A percentile compares a stretch with the other conserved stretches of the same genome.
Evolutionary conservation across 2,329 filamentous ascomycete genomes (phyloP).

Genomic region (Epichloe sp.): DNA sequence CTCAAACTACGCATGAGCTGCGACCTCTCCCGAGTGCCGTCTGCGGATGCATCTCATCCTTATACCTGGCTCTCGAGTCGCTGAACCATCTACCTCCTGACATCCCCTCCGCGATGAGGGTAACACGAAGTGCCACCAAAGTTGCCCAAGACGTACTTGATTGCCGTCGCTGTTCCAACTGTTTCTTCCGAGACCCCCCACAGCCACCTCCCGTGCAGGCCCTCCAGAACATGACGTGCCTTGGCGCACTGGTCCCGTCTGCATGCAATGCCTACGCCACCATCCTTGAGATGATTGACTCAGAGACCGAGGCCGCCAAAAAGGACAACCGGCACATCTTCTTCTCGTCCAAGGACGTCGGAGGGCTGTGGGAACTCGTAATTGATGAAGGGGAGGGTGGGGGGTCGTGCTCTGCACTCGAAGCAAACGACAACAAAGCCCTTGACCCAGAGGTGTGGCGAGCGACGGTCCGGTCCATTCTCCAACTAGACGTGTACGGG

Average conservation of each 20-base stretch:
- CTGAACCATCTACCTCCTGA: conserved; percentile 33
- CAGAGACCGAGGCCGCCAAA: conserved; percentile 32
- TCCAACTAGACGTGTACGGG: conserved; percentile 46
- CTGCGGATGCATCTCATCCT: conserved; percentile 35
- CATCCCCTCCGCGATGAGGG: conserved; percentile 31
- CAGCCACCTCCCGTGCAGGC: conserved; percentile 30
- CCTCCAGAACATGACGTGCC: conserved; percentile 46
- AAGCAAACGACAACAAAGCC: conserved; percentile 22
- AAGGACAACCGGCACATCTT: conserved; percentile 26
- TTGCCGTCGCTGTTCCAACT: conserved; percentile 35
- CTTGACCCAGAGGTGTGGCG: conserved; percentile 43
- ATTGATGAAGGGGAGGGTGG: conserved; percentile 8
- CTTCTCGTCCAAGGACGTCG: conserved; percentile 33
- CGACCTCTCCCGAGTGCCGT: conserved; percentile 16
- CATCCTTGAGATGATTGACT: conserved; percentile 42
- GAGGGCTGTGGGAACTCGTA: conserved; percentile 33
- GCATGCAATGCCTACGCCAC: conserved; percentile 43
- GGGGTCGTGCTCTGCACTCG: conserved; percentile 12
- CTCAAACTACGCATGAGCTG: conserved; percentile 1
- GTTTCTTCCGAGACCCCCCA: conserved; percentile 19
- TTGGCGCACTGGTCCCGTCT: conserved; percentile 43
- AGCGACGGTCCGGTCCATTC: conserved; percentile 36
- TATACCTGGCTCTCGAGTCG: conserved; percentile 38
- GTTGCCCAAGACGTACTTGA: conserved; percentile 37
- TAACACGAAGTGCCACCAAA: conserved; percentile 33